phyloP scores from a whole-genome alignment of 805 yeast species.

The Candida namnaoensis region DNA sequence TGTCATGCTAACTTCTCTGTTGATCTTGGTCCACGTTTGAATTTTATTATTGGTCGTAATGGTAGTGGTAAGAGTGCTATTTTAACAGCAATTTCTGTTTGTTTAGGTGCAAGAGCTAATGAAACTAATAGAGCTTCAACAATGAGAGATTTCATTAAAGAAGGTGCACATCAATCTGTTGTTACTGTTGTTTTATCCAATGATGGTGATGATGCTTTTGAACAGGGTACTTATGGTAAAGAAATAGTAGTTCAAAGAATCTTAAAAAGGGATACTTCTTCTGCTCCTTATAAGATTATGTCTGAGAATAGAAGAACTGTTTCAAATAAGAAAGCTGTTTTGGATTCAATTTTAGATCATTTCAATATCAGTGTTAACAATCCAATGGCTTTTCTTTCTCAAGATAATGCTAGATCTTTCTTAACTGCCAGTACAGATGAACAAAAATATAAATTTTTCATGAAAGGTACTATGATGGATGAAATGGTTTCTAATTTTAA shows the following conservation, averaged over 20 bases:
- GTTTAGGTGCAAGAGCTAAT: constrained; percentile 82
- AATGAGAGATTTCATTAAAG: constrained; percentile 62
- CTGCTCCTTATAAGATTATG: constrained; percentile 44
- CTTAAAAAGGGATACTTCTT: constrained; percentile 41
- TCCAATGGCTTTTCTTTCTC: constrained; percentile 88
- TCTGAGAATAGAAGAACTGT: constrained; percentile 42
- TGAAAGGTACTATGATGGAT: constrained; percentile 70
- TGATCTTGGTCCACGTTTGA: constrained; percentile 68
- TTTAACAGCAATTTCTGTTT: constrained; percentile 78
- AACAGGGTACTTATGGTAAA: constrained; percentile 58
- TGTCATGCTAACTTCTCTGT: constrained; percentile 79
- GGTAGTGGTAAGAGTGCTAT: constrained; percentile 92
- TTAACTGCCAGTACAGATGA: constrained; percentile 67
- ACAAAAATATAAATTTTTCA: constrained; percentile 67
- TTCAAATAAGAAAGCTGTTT: constrained; percentile 51
- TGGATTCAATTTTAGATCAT: constrained; percentile 59
- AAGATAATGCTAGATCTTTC: constrained; percentile 89
- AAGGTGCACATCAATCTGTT: constrained; percentile 64
- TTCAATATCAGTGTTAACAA: constrained; percentile 79
- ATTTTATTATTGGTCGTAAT: constrained; percentile 82
- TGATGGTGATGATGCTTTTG: constrained; percentile 56
- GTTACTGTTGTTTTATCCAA: constrained; percentile 59
- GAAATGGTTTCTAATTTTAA: constrained; percentile 51
- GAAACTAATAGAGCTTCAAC: constrained; percentile 80
- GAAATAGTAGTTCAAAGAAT: constrained; percentile 64